A percentile compares a stretch with the other conserved stretches of the same genome.
Evolutionary conservation across 2,329 filamentous ascomycete species (phyloP).

Genomic region (Colletotrichum orbiculare): DNA sequence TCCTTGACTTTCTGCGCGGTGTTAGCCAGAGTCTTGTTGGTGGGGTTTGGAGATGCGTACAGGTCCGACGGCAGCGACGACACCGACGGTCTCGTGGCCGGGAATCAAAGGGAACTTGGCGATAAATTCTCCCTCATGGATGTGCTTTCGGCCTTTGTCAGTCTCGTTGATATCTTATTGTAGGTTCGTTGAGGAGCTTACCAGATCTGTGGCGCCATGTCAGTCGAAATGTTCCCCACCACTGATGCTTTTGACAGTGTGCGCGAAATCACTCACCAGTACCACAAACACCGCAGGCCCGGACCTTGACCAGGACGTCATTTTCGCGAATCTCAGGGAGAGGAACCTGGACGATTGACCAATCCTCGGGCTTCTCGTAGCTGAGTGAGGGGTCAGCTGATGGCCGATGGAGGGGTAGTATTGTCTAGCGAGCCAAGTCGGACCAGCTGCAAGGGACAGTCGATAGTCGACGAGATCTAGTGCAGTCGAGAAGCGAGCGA

Average conservation of each 20-base stretch:
- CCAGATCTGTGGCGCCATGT: conserved; percentile 48
- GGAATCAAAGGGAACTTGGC: conserved; percentile 73
- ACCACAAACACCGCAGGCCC: conserved; percentile 73
- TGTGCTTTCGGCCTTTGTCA: conserved; percentile 54
- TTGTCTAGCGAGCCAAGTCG: conserved; percentile 2
- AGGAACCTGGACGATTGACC: conserved; percentile 70
- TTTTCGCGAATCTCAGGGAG: conserved; percentile 69
- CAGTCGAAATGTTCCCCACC: conserved; percentile 7
- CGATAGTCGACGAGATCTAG: not conserved
- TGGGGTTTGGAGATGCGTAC: conserved; percentile 28
- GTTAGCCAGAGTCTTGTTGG: conserved; percentile 4
- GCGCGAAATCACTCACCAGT: conserved; percentile 54
- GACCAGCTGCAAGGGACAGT: conserved; percentile 15
- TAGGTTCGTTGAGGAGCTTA: conserved; percentile 38
- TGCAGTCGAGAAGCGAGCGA: not conserved
- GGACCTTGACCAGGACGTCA: conserved; percentile 74
- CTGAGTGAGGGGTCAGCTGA: conserved; percentile 44
- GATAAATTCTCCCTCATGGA: conserved; percentile 76
- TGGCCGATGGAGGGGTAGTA: conserved; percentile 32
- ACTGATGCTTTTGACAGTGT: not conserved
- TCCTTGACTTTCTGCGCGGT: conserved; percentile 62
- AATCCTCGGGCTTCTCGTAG: conserved; percentile 72
- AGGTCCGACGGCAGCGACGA: conserved; percentile 68
- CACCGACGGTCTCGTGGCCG: conserved; percentile 75
- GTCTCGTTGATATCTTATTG: not conserved